Evolutionary conservation across 2,329 filamentous ascomycete species (phyloP).

Genomic region (Fusarium bactridioides): DNA sequence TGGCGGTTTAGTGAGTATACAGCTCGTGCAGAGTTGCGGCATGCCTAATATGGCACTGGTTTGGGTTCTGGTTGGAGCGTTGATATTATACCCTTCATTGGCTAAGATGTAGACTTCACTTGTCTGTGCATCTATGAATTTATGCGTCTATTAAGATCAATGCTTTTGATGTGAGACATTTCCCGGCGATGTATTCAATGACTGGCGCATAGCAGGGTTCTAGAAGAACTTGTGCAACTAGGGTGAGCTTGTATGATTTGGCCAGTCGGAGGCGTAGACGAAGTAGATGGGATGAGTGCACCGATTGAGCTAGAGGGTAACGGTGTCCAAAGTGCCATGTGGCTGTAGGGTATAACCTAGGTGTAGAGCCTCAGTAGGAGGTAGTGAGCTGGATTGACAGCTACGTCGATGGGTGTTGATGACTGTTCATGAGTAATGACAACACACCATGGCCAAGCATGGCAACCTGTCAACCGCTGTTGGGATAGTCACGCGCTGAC

Average conservation of each 20-base stretch:
- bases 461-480: constrained; percentile 17
- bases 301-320: background rate
- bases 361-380: background rate
- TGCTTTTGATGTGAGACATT: constrained; percentile 11
- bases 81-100: constrained; percentile 44
- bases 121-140: constrained; percentile 39
- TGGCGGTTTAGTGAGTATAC: constrained; percentile 5
- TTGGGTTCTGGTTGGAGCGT: constrained; percentile 38
- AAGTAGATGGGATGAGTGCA: background rate
- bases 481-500: constrained; percentile 32
- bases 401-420: background rate
- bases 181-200: constrained; percentile 4
- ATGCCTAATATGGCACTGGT: constrained; percentile 35
- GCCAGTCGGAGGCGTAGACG: constrained; percentile 22
- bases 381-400: background rate
- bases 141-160: constrained; percentile 32
- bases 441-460: constrained; percentile 12
- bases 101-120: constrained; percentile 34
- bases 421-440: background rate
- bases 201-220: constrained; percentile 21
- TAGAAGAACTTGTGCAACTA: constrained; percentile 25
- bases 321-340: background rate
- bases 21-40: constrained; percentile 15
- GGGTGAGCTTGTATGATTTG: constrained; percentile 5
- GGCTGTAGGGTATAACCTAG: background rate